Evolutionary conservation across 2,329 filamentous ascomycete species (phyloP), one percentile per base, ranked within the genome.

Genomic region (Fusarium tjaetaba): DNA sequence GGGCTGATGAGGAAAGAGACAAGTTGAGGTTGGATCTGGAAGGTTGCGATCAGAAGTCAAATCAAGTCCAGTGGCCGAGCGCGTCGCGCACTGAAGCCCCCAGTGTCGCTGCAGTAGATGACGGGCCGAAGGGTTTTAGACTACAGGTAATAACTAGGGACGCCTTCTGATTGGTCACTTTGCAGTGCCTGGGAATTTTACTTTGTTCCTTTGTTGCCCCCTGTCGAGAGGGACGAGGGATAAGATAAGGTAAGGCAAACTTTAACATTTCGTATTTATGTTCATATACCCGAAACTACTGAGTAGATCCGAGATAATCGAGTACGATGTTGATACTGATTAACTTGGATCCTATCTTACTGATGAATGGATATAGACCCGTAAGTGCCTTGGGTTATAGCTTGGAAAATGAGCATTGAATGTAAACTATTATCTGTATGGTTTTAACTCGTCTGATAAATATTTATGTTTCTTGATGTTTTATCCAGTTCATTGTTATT

Each of bases 41-140:
- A 30, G n/a, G 30, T 61, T 73, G 49, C 56, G 61, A 67, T 56
- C 53, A 58, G 57, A 73, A 71, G 65, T 73, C 60, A 68, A 73
- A 58, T 51, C 41, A 49, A 51, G 56, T 51, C 56, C 56, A 51
- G 46, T 55, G 70, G 48, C 53, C 24, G 36, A 71, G 52, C 61
- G 61, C 61, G 71, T 66, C 71, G 71, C 71, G 71, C 61, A 70
- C 61, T 56, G 49, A 72, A 55, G 51, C 20, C 34, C 22, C 51
- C 34, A 41, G 59, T 45, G 43, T 68, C 53, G 65, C 43, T 48
- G 11, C 30, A 48, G 41, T 46, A 34, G 30, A 62, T 56, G 61
- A 70, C 49, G 61, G 68, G 68, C 57, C 48, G 72, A 57, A 51
- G 58, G 59, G 46, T 73, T 65, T 71, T 67, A 42, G 42, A 55